These are phyloP conservation scores for Wickerhamomyces pijperi DNA, from an alignment of 805 yeast species.

Conservation along the genomic window DNA sequence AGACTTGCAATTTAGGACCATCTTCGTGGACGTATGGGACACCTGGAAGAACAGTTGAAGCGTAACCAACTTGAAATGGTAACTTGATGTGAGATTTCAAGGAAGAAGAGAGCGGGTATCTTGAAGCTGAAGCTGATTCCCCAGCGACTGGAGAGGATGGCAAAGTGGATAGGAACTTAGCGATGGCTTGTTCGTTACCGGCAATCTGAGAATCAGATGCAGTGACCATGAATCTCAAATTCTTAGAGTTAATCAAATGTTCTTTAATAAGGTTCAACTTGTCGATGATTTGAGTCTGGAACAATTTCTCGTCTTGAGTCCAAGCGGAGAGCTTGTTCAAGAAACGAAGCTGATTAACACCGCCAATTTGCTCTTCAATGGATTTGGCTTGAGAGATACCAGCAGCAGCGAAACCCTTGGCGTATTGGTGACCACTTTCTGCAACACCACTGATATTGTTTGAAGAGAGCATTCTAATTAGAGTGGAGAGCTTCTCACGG, in stretches of 20 bases:
- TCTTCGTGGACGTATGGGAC: conserved; percentile 58
- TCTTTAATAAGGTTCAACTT: conserved; percentile 42
- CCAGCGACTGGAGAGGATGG: conserved; percentile 11
- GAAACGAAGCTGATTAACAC: conserved; percentile 70
- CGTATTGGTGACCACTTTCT: conserved; percentile 80
- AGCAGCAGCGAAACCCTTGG: conserved; percentile 57
- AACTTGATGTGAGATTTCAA: conserved; percentile 44
- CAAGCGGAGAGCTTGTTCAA: conserved; percentile 46
- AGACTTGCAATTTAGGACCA: conserved; percentile 76
- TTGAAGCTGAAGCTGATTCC: conserved; percentile 4
- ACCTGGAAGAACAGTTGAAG: conserved; percentile 59
- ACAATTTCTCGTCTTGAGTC: conserved; percentile 34
- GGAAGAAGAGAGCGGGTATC: conserved; percentile 10
- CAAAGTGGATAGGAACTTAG: conserved; percentile 18
- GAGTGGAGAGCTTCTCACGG: conserved; percentile 55
- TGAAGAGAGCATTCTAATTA: conserved; percentile 64
- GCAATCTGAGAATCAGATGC: conserved; percentile 35
- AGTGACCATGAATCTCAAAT: conserved; percentile 44
- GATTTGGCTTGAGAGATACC: conserved; percentile 48
- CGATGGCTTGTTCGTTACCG: conserved; percentile 20
- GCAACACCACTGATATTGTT: conserved; percentile 74
- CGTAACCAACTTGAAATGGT: conserved; percentile 84
- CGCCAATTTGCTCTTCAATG: conserved; percentile 53
- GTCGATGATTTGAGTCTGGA: conserved; percentile 52
- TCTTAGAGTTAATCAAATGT: conserved; percentile 28